Conservation (phyloP, 495 filamentous ascomycete species). For the Hyaloscypha bicolor region DNA sequence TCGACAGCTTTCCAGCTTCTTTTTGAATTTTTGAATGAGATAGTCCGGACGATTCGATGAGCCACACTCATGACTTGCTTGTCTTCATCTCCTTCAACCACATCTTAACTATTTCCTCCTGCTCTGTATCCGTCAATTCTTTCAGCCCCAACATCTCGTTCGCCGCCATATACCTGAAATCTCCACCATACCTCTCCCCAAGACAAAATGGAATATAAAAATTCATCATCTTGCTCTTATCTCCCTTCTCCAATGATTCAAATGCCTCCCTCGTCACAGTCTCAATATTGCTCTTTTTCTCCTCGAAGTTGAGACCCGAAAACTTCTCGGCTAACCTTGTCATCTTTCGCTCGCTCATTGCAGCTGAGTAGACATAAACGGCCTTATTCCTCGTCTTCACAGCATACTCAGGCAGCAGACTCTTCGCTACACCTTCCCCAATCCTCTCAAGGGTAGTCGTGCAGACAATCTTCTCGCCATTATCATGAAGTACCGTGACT, state of each 20-base stretch:
- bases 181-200: slow-evolving; percentile 14
- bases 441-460: slow-evolving; percentile 42
- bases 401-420: slow-evolving; percentile 40
- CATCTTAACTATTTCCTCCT: slow-evolving; percentile 25
- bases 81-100: slow-evolving; percentile 33
- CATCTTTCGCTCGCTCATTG: slow-evolving; percentile 15
- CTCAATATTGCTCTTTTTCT: neutral
- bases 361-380: slow-evolving; percentile 39
- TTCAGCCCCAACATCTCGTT: slow-evolving; percentile 17
- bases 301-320: slow-evolving; percentile 6
- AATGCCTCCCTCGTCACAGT: neutral
- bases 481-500: slow-evolving; percentile 42
- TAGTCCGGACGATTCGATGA: no score
- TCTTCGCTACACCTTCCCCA: slow-evolving; percentile 41
- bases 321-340: slow-evolving; percentile 2
- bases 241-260: neutral
- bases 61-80: neutral
- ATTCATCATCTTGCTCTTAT: slow-evolving; percentile 12
- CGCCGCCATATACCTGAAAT: slow-evolving; percentile 6
- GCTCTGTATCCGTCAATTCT: slow-evolving; percentile 9
- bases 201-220: slow-evolving; percentile 16
- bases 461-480: slow-evolving; percentile 43
- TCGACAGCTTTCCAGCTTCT: no score
- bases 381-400: slow-evolving; percentile 50
- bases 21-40: no score